Evolutionary conservation across 2,329 filamentous ascomycete genomes (phyloP).

Genomic region (Ambrosiella beaveri): DNA sequence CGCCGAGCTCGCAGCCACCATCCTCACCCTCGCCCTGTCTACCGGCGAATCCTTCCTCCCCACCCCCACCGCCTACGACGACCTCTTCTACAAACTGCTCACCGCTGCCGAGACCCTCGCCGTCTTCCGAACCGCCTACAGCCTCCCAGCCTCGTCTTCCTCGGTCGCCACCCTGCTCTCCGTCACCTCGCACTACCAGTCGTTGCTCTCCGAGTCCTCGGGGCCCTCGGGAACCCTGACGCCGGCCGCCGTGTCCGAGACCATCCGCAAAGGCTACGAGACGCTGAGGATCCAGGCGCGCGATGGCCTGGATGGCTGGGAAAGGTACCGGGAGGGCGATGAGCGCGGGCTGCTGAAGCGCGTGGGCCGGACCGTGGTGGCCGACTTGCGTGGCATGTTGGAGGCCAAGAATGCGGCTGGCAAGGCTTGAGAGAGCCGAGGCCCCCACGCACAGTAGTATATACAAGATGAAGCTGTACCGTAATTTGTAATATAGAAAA

Average conservation of each 20-base stretch:
- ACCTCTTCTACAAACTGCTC: conserved; percentile 95
- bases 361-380: conserved; percentile 62
- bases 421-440: too few species aligned
- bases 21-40: conserved; percentile 69
- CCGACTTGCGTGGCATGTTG: conserved; percentile 22
- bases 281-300: conserved; percentile 80
- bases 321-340: conserved; percentile 71
- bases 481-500: too few species aligned
- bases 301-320: conserved; percentile 74
- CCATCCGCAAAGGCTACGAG: conserved; percentile 94
- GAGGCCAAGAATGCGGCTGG: not conserved
- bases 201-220: conserved; percentile 47
- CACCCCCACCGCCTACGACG: conserved; percentile 74
- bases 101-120: conserved; percentile 70
- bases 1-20: conserved; percentile 60
- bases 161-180: conserved; percentile 71
- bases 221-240: conserved; percentile 33
- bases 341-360: conserved; percentile 74
- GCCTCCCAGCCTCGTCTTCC: conserved; percentile 33
- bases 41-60: conserved; percentile 83
- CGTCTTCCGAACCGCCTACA: conserved; percentile 68
- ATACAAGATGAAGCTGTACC: too few species aligned
- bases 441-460: too few species aligned
- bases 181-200: conserved; percentile 73
- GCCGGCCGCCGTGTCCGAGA: conserved; percentile 65